Evolutionary conservation across 2,329 filamentous ascomycete species (phyloP).

Genomic region (Fusarium sarcochroum): DNA sequence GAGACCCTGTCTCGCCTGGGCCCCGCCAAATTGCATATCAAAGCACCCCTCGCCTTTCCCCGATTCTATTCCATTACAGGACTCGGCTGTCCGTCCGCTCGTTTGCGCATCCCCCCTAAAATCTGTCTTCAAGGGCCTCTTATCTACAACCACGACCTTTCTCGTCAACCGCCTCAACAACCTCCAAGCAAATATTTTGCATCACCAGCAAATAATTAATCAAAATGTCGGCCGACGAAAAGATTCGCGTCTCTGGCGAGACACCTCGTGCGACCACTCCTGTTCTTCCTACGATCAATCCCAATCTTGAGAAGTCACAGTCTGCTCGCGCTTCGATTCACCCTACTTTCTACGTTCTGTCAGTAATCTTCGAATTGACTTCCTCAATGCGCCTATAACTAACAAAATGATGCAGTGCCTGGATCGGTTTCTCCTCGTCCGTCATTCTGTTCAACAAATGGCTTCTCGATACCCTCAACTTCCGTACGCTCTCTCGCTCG

Average conservation of each 20-base stretch:
- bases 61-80: slow-evolving; percentile 48
- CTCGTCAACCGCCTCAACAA: slow-evolving; percentile 35
- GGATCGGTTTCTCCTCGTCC: slow-evolving; percentile 92
- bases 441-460: slow-evolving; percentile 99
- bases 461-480: slow-evolving; percentile 88
- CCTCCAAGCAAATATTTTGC: slow-evolving; percentile 37
- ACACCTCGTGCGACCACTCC: slow-evolving; percentile 71
- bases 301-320: slow-evolving; percentile 78
- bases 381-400: slow-evolving; percentile 19
- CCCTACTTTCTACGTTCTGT: slow-evolving; percentile 87
- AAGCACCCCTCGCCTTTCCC: slow-evolving; percentile 48
- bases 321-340: slow-evolving; percentile 77
- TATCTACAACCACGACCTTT: slow-evolving; percentile 44
- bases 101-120: slow-evolving; percentile 56
- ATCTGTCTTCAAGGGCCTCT: slow-evolving; percentile 50
- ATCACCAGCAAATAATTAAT: slow-evolving; percentile 62
- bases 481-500: slow-evolving; percentile 63
- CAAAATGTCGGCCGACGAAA: slow-evolving; percentile 74
- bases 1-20: slow-evolving; percentile 43
- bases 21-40: slow-evolving; percentile 57
- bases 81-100: slow-evolving; percentile 57
- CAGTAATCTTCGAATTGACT: slow-evolving; percentile 51
- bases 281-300: slow-evolving; percentile 86
- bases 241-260: slow-evolving; percentile 87
- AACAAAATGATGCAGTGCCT: slow-evolving; percentile 71